These are phyloP conservation scores for Phyllosticta citrichinensis DNA, from an alignment of 2,329 filamentous ascomycete genomes.

Conservation along the genomic window DNA sequence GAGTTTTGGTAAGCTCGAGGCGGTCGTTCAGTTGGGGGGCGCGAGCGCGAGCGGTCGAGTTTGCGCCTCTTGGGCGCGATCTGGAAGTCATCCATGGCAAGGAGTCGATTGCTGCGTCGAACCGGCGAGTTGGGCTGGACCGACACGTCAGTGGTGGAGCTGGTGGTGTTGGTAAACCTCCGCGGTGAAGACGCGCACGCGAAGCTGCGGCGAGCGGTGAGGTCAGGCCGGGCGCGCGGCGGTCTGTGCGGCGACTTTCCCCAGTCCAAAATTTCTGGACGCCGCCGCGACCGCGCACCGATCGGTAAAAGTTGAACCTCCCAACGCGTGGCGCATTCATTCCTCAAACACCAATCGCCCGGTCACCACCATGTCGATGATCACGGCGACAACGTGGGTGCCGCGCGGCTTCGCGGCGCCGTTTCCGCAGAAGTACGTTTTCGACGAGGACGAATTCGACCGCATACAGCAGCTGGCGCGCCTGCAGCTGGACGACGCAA, in stretches of 20 bases:
- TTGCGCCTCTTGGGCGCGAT: conserved; percentile 50
- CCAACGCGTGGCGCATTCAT: background rate
- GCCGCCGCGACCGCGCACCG: background rate
- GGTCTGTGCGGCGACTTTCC: background rate
- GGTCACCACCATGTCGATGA: conserved; percentile 41
- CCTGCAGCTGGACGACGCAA: conserved; percentile 77
- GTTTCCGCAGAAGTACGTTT: conserved; percentile 39
- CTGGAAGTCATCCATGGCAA: conserved; percentile 35
- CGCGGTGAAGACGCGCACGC: background rate
- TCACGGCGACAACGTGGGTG: conserved; percentile 44
- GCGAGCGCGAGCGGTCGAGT: conserved; percentile 54
- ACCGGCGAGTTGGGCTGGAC: background rate
- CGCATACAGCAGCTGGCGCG: conserved; percentile 43
- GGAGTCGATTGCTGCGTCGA: background rate
- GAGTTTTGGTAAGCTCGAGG: conserved; percentile 14
- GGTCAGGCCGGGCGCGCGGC: background rate
- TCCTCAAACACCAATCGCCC: background rate
- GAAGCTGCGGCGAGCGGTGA: background rate
- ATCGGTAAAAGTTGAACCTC: background rate
- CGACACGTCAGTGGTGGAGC: background rate
- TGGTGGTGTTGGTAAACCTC: background rate
- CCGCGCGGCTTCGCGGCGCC: conserved; percentile 41
- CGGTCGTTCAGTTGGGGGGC: conserved; percentile 36
- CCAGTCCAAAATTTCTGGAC: background rate
- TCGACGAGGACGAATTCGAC: conserved; percentile 43